Conservation (phyloP, 2,329 filamentous ascomycete species). For the Penicillium italicum region DNA sequence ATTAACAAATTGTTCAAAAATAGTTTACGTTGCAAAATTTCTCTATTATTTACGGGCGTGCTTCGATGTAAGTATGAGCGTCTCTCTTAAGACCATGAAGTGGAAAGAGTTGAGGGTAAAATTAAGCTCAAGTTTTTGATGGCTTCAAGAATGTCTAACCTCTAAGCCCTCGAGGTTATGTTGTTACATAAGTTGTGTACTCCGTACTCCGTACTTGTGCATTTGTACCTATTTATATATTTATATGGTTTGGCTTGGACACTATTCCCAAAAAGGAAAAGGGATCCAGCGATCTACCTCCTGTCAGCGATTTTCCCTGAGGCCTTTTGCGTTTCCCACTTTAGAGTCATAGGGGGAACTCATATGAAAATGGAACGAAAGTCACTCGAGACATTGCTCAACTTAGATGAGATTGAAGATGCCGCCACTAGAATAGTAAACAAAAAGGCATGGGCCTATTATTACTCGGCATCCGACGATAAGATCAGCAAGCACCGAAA, state of each 20-base stretch:
- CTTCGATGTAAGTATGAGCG: too few species aligned
- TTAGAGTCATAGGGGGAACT: not conserved
- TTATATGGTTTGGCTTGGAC: too few species aligned
- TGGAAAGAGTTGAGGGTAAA: not conserved
- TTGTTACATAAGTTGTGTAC: too few species aligned
- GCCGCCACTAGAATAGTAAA: constrained; percentile 72
- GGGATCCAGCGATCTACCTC: not conserved
- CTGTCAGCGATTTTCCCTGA: not conserved
- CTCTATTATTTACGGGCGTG: too few species aligned
- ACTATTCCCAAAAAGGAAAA: not conserved
- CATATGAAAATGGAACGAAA: not conserved
- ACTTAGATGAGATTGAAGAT: constrained; percentile 81
- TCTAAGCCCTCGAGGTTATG: too few species aligned
- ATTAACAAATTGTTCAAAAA: too few species aligned
- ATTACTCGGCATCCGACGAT: constrained; percentile 83
- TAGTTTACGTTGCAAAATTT: too few species aligned
- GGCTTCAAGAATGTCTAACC: too few species aligned
- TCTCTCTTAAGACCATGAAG: not conserved
- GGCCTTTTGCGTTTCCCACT: not conserved
- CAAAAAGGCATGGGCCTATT: constrained; percentile 85
- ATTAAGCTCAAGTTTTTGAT: too few species aligned
- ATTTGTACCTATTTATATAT: too few species aligned
- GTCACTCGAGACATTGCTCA: constrained; percentile 64
- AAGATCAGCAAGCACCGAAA: constrained; percentile 47
- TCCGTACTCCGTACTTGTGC: not conserved